Evolutionary conservation across 106 monocot species (phyloP), one percentile per base, ranked within the genome.

Genomic region (Agapanthus africanus): DNA sequence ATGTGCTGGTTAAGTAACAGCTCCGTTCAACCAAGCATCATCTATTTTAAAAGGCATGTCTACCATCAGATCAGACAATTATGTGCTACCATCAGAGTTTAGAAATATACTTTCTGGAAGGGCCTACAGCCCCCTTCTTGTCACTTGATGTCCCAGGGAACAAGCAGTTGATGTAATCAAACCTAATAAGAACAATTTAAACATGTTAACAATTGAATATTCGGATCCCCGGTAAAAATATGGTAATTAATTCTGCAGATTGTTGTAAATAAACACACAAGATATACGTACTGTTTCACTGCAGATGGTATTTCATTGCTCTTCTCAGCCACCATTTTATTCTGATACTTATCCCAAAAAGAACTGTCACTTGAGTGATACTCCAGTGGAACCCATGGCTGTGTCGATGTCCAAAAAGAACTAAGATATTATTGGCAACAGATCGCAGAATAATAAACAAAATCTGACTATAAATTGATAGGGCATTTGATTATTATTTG

Each of bases 371-470:
- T 27, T 9, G 57, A 16, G 40, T 68, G 67, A 59, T 68, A 75
- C 54, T 31, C 44, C 14, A 75, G 52, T 26, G 66, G 42, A 75
- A 75, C 44, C 75, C 75, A 75, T 34, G 59, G 75, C 75, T 75
- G 67, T 31, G n/a, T n/a, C n/a, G n/a, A n/a, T n/a, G n/a, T n/a
- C n/a, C 40, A 59, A 42, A 42, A 42, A 15, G 42, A 42, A 42
- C n/a, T n/a, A n/a, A n/a, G n/a, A n/a, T n/a, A n/a, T n/a, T n/a
- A n/a, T n/a, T n/a, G n/a, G n/a, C n/a, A n/a, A n/a, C n/a, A n/a
- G n/a, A n/a, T n/a, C n/a, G n/a, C n/a, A n/a, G n/a, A n/a, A n/a
- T n/a, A n/a, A n/a, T n/a, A n/a, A n/a, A n/a, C n/a, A n/a, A n/a
- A n/a, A n/a, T n/a, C n/a, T n/a, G n/a, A n/a, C n/a, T n/a, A n/a